Evolutionary conservation across 2,329 filamentous ascomycete species (phyloP), one percentile per base, ranked within the genome.

Genomic region (Cryphonectria carpinicola): DNA sequence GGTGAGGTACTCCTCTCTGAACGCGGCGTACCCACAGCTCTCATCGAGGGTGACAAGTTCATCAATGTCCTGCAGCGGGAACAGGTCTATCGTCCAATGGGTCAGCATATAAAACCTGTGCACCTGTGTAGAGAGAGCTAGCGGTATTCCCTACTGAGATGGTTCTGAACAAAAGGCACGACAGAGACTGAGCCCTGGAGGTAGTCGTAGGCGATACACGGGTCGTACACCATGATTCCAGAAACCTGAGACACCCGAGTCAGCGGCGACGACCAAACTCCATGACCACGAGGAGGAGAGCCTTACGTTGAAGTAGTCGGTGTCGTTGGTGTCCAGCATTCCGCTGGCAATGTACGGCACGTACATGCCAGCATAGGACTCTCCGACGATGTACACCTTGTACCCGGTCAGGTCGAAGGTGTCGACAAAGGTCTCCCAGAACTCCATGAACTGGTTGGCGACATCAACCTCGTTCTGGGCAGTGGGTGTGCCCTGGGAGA

Each of bases 401-500:
- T 87, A 88, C 17, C 86, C 86, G 25, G 92, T 85, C 76, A 93
- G 83, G n/a, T 81, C 83, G 74, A 94, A 94, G 0, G 89, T 89
- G 46, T 92, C 84, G 70, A 93, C 81, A 75, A 94, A 94, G 81
- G 93, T 93, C 81, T 91, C 90, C 86, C 90, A 94, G 81, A 94
- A 96, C 65, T 91, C 91, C 22, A 92, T 83, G 78, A 95, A 94
- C 74, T 95, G 87, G 25, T 82, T 80, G 0, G 91, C 91, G 1
- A 92, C 84, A 73, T 94, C 91, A 39, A 88, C 86, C 74, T 93
- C 89, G 74, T 87, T 87, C 8, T 83, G 88, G 10, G 91, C 91
- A 0, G 86, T 92, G 4, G 89, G 84, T 0, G 81, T 87, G 17
- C 92, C 92, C 49, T 88, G 85, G 0, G 89, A 87, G 78, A 92